phyloP scores from a whole-genome alignment of 2,329 filamentous ascomycete species.

The Botrytis galanthina region DNA sequence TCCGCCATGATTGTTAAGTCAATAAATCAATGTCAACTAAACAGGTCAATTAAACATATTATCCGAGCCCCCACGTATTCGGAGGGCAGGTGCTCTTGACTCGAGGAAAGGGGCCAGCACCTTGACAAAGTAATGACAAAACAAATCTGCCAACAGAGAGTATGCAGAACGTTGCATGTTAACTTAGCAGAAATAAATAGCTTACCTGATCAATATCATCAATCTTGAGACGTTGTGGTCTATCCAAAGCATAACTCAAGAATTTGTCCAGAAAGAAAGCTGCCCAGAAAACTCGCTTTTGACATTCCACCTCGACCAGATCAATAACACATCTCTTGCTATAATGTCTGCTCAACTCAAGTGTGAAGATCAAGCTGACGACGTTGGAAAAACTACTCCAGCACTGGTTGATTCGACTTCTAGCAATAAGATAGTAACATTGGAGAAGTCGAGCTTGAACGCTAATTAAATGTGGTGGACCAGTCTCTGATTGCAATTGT shows the following conservation, averaged over 20 bases:
- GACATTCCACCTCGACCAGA: conserved; percentile 46
- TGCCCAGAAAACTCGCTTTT: conserved; percentile 60
- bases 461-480: conserved; percentile 36
- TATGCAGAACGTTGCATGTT: not conserved
- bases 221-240: not conserved
- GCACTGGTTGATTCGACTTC: conserved; percentile 39
- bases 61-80: not conserved
- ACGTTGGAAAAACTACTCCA: conserved; percentile 39
- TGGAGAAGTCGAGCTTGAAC: conserved; percentile 44
- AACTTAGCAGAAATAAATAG: not conserved
- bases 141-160: not conserved
- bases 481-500: conserved; percentile 38
- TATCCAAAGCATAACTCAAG: conserved; percentile 37
- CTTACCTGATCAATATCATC: conserved; percentile 9
- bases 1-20: not conserved
- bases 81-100: not conserved
- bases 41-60: not conserved
- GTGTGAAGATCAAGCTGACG: conserved; percentile 36
- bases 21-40: not conserved
- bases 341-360: conserved; percentile 35
- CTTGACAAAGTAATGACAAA: not conserved
- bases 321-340: conserved; percentile 34
- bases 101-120: not conserved
- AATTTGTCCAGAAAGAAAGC: conserved; percentile 64
- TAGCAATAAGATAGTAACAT: conserved; percentile 39